Evolutionary conservation across 768 basidiomycete species (phyloP).

Genomic region (Boletus coccyginus): DNA sequence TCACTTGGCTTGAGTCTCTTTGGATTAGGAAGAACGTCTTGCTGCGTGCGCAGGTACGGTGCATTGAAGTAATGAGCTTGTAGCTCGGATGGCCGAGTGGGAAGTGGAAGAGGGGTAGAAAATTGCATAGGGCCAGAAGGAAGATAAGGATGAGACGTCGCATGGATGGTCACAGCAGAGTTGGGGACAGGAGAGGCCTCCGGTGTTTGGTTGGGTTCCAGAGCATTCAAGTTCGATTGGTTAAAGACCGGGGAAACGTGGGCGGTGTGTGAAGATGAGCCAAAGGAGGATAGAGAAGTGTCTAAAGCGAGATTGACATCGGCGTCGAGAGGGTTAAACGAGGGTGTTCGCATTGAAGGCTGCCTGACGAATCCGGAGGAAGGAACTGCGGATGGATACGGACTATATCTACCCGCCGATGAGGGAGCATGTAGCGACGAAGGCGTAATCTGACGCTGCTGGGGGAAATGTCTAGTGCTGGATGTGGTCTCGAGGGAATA

Average conservation of each 20-base stretch:
- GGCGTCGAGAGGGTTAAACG: conserved; percentile 8
- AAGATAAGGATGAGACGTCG: conserved; percentile 15
- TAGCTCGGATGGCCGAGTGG: conserved; percentile 28
- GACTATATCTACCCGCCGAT: conserved; percentile 4
- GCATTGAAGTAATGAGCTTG: conserved; percentile 26
- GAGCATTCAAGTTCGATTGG: conserved; percentile 6
- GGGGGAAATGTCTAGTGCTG: conserved; percentile 3
- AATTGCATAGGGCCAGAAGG: conserved; percentile 32
- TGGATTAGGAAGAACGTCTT: background rate
- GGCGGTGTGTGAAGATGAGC: conserved; percentile 6
- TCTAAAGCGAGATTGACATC: conserved; percentile 10
- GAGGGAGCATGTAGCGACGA: background rate
- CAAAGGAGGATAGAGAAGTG: conserved; percentile 14
- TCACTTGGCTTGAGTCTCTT: conserved; percentile 25
- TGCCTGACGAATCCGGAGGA: conserved; percentile 13
- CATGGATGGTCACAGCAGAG: background rate
- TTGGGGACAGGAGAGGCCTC: conserved; percentile 11
- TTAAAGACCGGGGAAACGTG: conserved; percentile 14
- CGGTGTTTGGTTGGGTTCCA: conserved; percentile 15
- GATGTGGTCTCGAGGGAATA: conserved; percentile 16
- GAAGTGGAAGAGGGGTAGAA: conserved; percentile 25
- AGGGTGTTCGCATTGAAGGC: conserved; percentile 6
- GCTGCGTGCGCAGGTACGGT: background rate
- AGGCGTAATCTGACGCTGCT: conserved; percentile 9
- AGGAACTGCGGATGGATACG: conserved; percentile 14